phyloP scores from a whole-genome alignment of 2,329 filamentous ascomycete species.

The Macrophomina phaseolina region DNA sequence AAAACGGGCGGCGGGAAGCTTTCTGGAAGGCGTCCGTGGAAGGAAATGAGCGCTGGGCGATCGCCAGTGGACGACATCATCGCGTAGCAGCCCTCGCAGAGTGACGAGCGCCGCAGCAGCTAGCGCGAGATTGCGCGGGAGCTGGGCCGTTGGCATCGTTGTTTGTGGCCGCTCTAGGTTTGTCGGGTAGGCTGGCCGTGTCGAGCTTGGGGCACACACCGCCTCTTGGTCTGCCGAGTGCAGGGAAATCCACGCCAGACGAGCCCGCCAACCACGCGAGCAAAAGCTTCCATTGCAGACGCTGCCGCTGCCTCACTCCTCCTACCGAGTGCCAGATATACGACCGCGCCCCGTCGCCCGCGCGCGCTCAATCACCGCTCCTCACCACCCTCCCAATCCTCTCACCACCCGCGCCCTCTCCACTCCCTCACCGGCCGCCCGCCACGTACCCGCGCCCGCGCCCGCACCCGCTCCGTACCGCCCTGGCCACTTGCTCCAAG shows the following conservation, averaged over 20 bases:
- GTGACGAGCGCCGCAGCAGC: background rate
- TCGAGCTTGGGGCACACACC: conserved; percentile 21
- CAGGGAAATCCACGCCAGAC: conserved; percentile 19
- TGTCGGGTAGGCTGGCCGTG: conserved; percentile 24
- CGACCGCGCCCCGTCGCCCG: conserved; percentile 4
- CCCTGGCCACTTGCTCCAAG: conserved; percentile 13
- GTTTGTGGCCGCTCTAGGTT: conserved; percentile 24
- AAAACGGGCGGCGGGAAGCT: conserved; percentile 18
- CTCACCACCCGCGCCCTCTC: background rate
- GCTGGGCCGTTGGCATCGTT: conserved; percentile 10
- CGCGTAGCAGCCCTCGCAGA: background rate
- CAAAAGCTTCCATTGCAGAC: conserved; percentile 9
- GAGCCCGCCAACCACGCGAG: conserved; percentile 21
- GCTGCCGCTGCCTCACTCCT: conserved; percentile 9
- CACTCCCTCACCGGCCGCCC: conserved; percentile 7
- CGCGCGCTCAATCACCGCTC: background rate
- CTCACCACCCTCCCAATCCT: background rate
- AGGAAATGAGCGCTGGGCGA: conserved; percentile 19
- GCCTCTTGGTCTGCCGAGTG: conserved; percentile 21
- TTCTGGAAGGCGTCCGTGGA: conserved; percentile 10
- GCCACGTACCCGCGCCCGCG: background rate
- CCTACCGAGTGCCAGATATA: conserved; percentile 11
- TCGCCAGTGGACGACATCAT: conserved; percentile 9
- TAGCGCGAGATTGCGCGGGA: conserved; percentile 7
- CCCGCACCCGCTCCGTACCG: conserved; percentile 9